Evolutionary conservation across 164 flowering plant species (phyloP).

Genomic region (Vitis riparia): DNA sequence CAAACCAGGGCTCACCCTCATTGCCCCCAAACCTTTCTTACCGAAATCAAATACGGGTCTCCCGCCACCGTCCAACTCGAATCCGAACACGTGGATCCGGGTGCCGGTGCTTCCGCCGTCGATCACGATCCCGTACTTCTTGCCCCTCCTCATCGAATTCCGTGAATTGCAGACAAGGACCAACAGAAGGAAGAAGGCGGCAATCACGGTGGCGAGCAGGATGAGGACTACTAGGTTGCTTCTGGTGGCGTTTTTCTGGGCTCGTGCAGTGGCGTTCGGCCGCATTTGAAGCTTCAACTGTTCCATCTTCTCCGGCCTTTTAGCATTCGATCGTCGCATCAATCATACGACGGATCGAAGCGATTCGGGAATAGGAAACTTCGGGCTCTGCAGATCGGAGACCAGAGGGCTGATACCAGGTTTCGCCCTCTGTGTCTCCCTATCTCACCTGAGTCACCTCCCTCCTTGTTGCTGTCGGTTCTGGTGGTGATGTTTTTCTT

Average conservation of each 20-base stretch:
- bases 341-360: conserved; percentile 16
- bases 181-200: conserved; percentile 26
- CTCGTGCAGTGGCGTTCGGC: conserved; percentile 21
- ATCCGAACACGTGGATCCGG: conserved; percentile 74
- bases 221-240: conserved; percentile 21
- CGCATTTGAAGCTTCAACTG: conserved; percentile 54
- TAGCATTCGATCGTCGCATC: conserved; percentile 74
- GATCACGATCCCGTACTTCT: conserved; percentile 56
- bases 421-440: conserved; percentile 13
- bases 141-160: conserved; percentile 1
- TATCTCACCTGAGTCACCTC: no score
- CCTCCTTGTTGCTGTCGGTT: no score
- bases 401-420: conserved; percentile 16
- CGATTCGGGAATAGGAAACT: background rate
- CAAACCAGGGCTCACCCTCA: conserved; percentile 82
- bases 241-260: conserved; percentile 19
- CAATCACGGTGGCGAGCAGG: conserved; percentile 12
- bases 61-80: conserved; percentile 21
- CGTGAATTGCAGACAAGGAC: conserved; percentile 7
- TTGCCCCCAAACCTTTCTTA: conserved; percentile 37
- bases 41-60: conserved; percentile 46
- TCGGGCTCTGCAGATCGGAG: conserved; percentile 12
- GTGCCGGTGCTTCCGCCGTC: conserved; percentile 98
- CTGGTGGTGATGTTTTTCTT: no score
- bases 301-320: conserved; percentile 39